Conservation (phyloP, 371 early-diverging fungal species). For the Cladochytrium tenue region DNA sequence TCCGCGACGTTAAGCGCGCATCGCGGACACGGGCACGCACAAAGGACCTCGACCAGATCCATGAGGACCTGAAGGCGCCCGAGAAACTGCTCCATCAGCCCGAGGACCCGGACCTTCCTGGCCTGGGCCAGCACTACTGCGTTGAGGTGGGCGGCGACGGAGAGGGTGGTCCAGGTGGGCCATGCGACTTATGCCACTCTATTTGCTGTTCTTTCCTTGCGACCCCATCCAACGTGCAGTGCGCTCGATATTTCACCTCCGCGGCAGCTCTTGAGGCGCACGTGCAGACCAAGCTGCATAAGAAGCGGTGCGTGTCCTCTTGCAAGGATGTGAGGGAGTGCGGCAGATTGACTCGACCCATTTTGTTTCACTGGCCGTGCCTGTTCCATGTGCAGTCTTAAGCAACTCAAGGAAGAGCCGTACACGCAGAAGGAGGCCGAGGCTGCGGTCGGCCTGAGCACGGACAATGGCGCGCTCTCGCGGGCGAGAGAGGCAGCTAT, state of each 20-base stretch:
- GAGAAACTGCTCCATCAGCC: slow-evolving; percentile 62
- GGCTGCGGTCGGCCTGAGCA: slow-evolving; percentile 67
- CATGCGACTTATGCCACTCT: background rate
- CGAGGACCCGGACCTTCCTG: slow-evolving; percentile 81
- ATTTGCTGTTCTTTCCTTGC: background rate
- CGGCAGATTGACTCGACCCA: background rate
- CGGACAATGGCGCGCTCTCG: no score
- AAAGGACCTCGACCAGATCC: slow-evolving; percentile 82
- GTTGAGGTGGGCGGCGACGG: slow-evolving; percentile 69
- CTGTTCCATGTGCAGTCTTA: slow-evolving; percentile 49
- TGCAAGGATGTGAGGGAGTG: background rate
- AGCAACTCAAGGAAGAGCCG: slow-evolving; percentile 75
- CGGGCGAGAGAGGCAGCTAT: no score
- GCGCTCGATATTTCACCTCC: slow-evolving; percentile 53
- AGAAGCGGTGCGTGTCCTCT: slow-evolving; percentile 41
- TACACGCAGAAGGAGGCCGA: slow-evolving; percentile 91
- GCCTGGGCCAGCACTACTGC: slow-evolving; percentile 87
- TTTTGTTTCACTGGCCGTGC: background rate
- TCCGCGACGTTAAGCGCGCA: slow-evolving; percentile 39
- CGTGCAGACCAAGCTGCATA: slow-evolving; percentile 71
- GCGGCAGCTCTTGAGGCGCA: slow-evolving; percentile 54
- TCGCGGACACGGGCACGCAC: slow-evolving; percentile 40
- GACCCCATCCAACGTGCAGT: slow-evolving; percentile 17
- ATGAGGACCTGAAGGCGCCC: slow-evolving; percentile 76
- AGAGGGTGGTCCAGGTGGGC: background rate